Conservation (phyloP, 495 filamentous ascomycete genomes). For the Neurospora tetrasperma region DNA sequence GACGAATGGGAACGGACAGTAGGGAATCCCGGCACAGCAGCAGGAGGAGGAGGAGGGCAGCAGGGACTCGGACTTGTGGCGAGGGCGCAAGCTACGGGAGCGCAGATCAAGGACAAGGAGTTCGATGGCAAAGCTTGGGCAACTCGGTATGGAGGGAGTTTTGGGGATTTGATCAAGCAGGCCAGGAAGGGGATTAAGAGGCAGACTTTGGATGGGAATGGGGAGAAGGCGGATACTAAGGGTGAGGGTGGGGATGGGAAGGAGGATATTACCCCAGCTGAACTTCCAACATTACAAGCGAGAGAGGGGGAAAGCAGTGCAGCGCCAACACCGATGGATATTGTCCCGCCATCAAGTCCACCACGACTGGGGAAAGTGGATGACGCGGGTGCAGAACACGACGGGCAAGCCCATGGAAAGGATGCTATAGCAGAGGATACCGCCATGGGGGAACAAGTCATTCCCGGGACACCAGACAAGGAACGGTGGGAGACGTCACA, state of each 20-base stretch:
- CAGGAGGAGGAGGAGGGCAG: neutral
- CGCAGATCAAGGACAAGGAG: slow-evolving; percentile 59
- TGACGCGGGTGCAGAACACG: neutral
- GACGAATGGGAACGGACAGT: slow-evolving; percentile 78
- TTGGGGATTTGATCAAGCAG: slow-evolving; percentile 62
- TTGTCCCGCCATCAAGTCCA: neutral
- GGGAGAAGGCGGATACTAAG: neutral
- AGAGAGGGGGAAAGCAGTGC: neutral
- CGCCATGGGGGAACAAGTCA: neutral
- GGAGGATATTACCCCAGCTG: neutral
- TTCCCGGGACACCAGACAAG: neutral
- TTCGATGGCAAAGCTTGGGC: slow-evolving; percentile 77
- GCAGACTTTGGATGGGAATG: neutral
- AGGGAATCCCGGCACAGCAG: slow-evolving; percentile 22
- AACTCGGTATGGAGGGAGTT: slow-evolving; percentile 57
- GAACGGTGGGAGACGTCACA: neutral
- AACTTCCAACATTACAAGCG: neutral
- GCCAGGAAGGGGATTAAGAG: slow-evolving; percentile 33
- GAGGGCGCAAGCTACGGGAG: slow-evolving; percentile 19
- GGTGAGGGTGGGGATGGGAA: neutral
- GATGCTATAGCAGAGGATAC: neutral
- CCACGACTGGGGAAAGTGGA: neutral
- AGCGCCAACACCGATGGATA: neutral
- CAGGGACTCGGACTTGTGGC: slow-evolving; percentile 7
- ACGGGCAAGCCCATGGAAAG: neutral